phyloP scores from a whole-genome alignment of 805 yeast genomes.

The Spathaspora hagerdaliae region DNA sequence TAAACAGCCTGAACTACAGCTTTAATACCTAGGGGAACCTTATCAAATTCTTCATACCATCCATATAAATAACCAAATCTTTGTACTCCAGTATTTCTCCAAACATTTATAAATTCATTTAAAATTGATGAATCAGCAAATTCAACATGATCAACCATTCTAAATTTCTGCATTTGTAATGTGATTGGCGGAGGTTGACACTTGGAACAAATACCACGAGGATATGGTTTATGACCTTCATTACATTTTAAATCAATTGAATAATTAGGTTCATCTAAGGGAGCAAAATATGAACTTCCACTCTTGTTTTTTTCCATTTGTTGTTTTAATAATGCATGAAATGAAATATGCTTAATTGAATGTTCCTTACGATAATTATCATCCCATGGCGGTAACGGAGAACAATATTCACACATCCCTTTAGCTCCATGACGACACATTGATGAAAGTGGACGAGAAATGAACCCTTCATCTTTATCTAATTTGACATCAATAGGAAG shows the following conservation, averaged over 20 bases:
- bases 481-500: constrained; percentile 62
- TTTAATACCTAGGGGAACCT: constrained; percentile 89
- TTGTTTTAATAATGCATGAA: constrained; percentile 76
- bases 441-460: constrained; percentile 54
- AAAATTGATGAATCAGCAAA: constrained; percentile 70
- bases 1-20: constrained; percentile 92
- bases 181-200: constrained; percentile 97
- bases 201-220: constrained; percentile 88
- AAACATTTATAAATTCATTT: constrained; percentile 80
- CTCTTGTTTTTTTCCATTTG: constrained; percentile 66
- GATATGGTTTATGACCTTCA: constrained; percentile 90
- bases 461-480: constrained; percentile 67
- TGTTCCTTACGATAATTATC: constrained; percentile 66
- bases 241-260: constrained; percentile 61
- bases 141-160: constrained; percentile 98
- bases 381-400: constrained; percentile 96
- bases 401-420: constrained; percentile 98
- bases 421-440: constrained; percentile 85
- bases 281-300: constrained; percentile 67
- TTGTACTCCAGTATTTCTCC: constrained; percentile 89
- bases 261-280: constrained; percentile 69
- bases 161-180: constrained; percentile 78
- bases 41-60: constrained; percentile 67
- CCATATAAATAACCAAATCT: constrained; percentile 87
- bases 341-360: constrained; percentile 82